Percentiles rank a stretch among this genome's conserved stretches.
phyloP scores from a whole-genome alignment of 2,329 filamentous ascomycete genomes.

The Tympanopsis confertula region DNA sequence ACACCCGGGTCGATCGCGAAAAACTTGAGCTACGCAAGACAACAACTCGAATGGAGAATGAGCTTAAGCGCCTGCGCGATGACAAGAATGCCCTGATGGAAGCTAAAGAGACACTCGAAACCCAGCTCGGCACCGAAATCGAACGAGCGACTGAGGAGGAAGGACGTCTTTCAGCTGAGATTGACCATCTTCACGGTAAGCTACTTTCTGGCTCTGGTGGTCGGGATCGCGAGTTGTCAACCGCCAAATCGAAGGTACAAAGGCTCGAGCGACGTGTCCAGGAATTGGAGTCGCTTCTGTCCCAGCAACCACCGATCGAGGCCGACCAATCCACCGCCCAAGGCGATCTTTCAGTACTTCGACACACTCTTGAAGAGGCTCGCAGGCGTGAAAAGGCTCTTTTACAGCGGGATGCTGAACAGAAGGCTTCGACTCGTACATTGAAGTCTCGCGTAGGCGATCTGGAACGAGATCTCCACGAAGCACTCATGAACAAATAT shows the following conservation, averaged over 20 bases:
- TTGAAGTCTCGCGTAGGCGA: slow-evolving; percentile 56
- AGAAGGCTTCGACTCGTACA: not conserved
- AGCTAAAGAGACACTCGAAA: slow-evolving; percentile 46
- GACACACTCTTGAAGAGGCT: slow-evolving; percentile 34
- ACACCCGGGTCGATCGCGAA: slow-evolving; percentile 53
- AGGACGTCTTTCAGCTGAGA: slow-evolving; percentile 43
- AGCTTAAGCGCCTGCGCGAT: slow-evolving; percentile 52
- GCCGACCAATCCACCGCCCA: not conserved
- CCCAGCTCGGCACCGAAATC: slow-evolving; percentile 53
- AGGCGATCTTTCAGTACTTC: slow-evolving; percentile 17
- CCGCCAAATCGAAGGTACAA: slow-evolving; percentile 50
- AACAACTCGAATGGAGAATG: slow-evolving; percentile 57
- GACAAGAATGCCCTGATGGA: slow-evolving; percentile 47
- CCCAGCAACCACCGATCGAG: slow-evolving; percentile 9
- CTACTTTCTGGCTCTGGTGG: slow-evolving; percentile 29
- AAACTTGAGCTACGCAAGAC: slow-evolving; percentile 55
- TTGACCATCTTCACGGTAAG: slow-evolving; percentile 36
- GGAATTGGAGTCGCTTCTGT: slow-evolving; percentile 32
- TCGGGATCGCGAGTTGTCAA: slow-evolving; percentile 40
- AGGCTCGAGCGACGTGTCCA: slow-evolving; percentile 52
- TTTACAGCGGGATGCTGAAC: not conserved
- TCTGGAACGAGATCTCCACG: slow-evolving; percentile 49
- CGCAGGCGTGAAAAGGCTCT: slow-evolving; percentile 14
- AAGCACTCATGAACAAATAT: slow-evolving; percentile 30
- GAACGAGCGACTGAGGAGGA: slow-evolving; percentile 57